Base-by-base conservation (phyloP, 2,329 filamentous ascomycete genomes). In the Periconia sp. region DNA sequence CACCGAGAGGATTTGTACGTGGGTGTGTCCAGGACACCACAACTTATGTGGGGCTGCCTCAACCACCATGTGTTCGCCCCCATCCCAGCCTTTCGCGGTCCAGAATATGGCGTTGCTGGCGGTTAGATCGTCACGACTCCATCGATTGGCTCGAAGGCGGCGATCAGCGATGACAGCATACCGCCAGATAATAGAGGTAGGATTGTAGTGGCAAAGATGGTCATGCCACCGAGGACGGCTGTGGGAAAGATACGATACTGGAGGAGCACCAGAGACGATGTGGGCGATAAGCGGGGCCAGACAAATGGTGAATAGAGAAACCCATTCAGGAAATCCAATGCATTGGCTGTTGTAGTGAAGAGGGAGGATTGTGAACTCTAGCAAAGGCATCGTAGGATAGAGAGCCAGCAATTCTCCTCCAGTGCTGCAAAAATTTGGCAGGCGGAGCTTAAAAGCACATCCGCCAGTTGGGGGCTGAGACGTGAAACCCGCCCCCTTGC, bases 141-240 rank as follows among this genome's bases (percentile, higher is more conserved):
- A 76, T 0, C 42, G 20, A 1, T 50, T 62, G 2, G 69, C 60
- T 9, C 72, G 61, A 10, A 73, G 55, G 11, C 72, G 66, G 3
- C 73, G 62, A 49, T 74, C 72, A 0, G 62, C 41, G 44, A 75
- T 73, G 17, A 65, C 65, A 9, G 66, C 66, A 51, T 76, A 75
- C 0, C 71, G 67, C 68, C 72, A 76, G 15, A 74, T 33, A 11
- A 76, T 75, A 0, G 73, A 70, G 3, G 69, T 75, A 0, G 73
- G 72, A 50, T 74, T 75, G 44, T 66, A 74, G 41, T 61, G 61
- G 14, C 59, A 58, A 1, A 74, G 35, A 2, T 50, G 41, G 11
- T 74, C 68, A 52, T 68, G 61, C 72, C 69, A 74, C 18, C 31
- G 53, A 1, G 69, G 70, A 10, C 45, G 49, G 5, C 23, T 40